Base-by-base conservation (phyloP, 495 filamentous ascomycete species). In the Cetradonia linearis region DNA sequence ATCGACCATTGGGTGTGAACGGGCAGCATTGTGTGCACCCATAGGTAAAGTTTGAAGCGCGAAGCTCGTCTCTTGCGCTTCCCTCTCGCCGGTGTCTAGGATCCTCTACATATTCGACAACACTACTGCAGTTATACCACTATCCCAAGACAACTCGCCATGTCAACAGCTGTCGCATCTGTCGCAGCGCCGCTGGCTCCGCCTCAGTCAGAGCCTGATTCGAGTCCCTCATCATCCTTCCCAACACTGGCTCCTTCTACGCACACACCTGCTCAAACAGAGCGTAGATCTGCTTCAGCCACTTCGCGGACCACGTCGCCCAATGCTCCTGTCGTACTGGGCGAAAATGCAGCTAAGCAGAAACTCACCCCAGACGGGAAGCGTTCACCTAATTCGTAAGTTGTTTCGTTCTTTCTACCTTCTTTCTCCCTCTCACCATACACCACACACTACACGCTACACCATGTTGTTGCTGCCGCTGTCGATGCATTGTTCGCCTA, bases 381-480 rank as follows among this genome's bases (percentile, higher is more conserved):
- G 69, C 72, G 71, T 42, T 80, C 76, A 27, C 76, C 79, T 7
- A 76, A 77, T 27, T 76, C 75, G 81, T 84, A 78, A 77, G 81
- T 78, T 60, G 47, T 61, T 34, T 61, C 59, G 13, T 48, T 13
- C 48, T 30, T 25, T 48, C 34, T 23, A 37, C 30, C 23, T 5
- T 56, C 25, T 16, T n/a, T 16, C 14, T 18, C 18, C 37, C 37
- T 55, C 27, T 49, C 37, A 40, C 20, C 44, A 55, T 20, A 36
- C 46, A 58, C 25, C 36, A 25, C 42, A 23, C 38, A 16, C 42
- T 49, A 13, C 37, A 52, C 30, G n/a, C 27, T 56, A 27, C 56
- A 61, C 42, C 44, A 66, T 64, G 64, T 36, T 54, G 50, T 34
- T 54, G 33, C 48, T 62, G 40, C 46, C 56, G 55, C 61, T 56